Evolutionary conservation across 169 alveolate genomes (phyloP).

Genomic region (Eimeria falciformis): DNA sequence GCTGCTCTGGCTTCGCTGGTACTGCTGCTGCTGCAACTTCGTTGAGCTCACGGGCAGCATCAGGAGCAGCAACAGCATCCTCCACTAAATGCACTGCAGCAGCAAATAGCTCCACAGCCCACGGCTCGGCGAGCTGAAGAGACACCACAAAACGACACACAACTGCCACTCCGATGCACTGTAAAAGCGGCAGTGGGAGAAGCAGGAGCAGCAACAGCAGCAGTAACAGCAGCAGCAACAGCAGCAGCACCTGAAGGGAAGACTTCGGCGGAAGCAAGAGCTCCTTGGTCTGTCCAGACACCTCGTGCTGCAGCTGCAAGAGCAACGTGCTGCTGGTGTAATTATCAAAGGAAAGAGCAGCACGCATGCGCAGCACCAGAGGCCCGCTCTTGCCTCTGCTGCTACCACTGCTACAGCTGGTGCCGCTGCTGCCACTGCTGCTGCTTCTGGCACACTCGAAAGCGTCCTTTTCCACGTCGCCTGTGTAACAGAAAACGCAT

Average conservation of each 20-base stretch:
- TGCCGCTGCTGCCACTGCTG: constrained; percentile 66
- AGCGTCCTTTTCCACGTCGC: neutral
- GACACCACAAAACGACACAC: neutral
- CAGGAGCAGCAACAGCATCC: constrained; percentile 17
- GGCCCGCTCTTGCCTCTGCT: neutral
- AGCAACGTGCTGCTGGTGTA: constrained; percentile 43
- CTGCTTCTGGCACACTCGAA: constrained; percentile 36
- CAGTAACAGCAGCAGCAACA: neutral
- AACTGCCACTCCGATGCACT: no score
- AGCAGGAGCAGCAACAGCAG: constrained; percentile 6
- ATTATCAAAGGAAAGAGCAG: constrained; percentile 16
- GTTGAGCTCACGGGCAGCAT: neutral
- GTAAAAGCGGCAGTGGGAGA: neutral
- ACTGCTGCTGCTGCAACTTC: constrained; percentile 50
- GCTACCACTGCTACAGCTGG: neutral
- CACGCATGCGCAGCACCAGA: constrained; percentile 42
- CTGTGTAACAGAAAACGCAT: neutral
- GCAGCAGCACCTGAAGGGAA: neutral
- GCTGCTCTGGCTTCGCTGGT: constrained; percentile 31
- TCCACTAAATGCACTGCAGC: constrained; percentile 39
- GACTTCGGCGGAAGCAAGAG: constrained; percentile 24
- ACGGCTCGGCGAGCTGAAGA: constrained; percentile 16
- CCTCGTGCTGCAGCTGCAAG: constrained; percentile 41
- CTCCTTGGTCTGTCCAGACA: neutral
- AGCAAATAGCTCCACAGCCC: constrained; percentile 9